Evolutionary conservation across 169 alveolate genomes (phyloP).

Genomic region (Plasmodium vinckei): DNA sequence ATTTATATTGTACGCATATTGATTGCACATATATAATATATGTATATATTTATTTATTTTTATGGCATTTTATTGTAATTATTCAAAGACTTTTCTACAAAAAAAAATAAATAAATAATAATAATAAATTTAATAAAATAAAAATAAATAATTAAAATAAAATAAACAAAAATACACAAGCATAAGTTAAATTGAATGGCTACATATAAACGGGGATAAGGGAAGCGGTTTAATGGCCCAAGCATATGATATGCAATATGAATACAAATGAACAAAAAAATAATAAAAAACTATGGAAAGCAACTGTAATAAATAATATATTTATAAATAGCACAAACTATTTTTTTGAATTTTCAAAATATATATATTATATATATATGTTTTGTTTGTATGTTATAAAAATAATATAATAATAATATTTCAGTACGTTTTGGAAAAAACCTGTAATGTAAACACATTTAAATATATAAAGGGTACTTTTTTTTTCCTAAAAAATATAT

Average conservation of each 20-base stretch:
- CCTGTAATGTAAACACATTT: slow-evolving; percentile 55
- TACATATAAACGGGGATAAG: no score
- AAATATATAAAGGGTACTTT: neutral
- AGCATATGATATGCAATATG: no score
- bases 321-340: no score
- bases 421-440: neutral
- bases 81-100: neutral
- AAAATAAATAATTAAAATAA: neutral
- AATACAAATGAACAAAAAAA: no score
- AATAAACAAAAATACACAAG: neutral
- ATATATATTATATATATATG: neutral
- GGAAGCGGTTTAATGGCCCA: no score
- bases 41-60: neutral
- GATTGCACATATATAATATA: neutral
- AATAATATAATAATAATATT: neutral
- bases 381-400: neutral
- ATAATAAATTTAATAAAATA: neutral
- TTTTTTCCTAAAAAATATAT: slow-evolving; percentile 6
- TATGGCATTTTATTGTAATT: neutral
- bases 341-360: neutral
- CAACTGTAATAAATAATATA: neutral
- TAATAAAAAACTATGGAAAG: neutral
- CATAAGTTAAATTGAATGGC: no score
- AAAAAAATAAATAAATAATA: neutral
- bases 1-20: neutral